These are phyloP conservation scores for Leccinum pellstonianum DNA, from an alignment of 768 basidiomycete genomes.

Conservation along the genomic window DNA sequence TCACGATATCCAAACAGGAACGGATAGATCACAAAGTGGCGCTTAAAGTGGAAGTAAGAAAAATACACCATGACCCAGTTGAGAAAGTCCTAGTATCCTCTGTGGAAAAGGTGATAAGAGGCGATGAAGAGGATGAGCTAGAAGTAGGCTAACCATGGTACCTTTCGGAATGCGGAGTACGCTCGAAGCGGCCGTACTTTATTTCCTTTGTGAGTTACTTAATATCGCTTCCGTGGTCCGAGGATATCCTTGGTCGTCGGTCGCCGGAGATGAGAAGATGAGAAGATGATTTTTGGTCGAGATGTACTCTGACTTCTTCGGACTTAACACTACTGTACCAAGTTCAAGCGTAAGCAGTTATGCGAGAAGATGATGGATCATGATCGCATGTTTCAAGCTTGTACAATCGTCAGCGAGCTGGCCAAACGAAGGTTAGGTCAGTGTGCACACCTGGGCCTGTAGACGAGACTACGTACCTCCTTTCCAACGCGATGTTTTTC, in stretches of 20 bases:
- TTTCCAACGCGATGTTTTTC: slow-evolving; percentile 18
- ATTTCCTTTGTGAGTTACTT: slow-evolving; percentile 37
- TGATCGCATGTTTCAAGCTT: slow-evolving; percentile 41
- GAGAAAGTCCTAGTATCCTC: slow-evolving; percentile 16
- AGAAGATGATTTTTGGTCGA: slow-evolving; percentile 25
- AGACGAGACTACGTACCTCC: slow-evolving; percentile 28
- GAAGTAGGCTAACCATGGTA: slow-evolving; percentile 31
- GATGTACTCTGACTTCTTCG: slow-evolving; percentile 35
- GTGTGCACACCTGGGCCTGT: slow-evolving; percentile 30
- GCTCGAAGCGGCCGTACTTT: slow-evolving; percentile 40
- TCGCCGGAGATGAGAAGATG: slow-evolving; percentile 37
- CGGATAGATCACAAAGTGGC: background rate
- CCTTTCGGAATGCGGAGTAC: slow-evolving; percentile 39
- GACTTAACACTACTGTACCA: slow-evolving; percentile 35
- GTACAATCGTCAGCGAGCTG: slow-evolving; percentile 14
- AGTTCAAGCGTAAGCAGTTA: slow-evolving; percentile 39
- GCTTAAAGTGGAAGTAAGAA: background rate
- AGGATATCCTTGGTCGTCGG: slow-evolving; percentile 21
- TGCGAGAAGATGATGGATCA: slow-evolving; percentile 31
- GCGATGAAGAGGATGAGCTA: slow-evolving; percentile 25
- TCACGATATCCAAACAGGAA: background rate
- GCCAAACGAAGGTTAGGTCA: background rate
- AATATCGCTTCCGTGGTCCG: slow-evolving; percentile 14
- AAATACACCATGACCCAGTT: background rate
- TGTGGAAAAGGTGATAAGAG: slow-evolving; percentile 10